A percentile compares a stretch with the other conserved stretches of the same genome.
Conservation (phyloP, 2,329 filamentous ascomycete genomes). For the Aspergillus sp. region DNA sequence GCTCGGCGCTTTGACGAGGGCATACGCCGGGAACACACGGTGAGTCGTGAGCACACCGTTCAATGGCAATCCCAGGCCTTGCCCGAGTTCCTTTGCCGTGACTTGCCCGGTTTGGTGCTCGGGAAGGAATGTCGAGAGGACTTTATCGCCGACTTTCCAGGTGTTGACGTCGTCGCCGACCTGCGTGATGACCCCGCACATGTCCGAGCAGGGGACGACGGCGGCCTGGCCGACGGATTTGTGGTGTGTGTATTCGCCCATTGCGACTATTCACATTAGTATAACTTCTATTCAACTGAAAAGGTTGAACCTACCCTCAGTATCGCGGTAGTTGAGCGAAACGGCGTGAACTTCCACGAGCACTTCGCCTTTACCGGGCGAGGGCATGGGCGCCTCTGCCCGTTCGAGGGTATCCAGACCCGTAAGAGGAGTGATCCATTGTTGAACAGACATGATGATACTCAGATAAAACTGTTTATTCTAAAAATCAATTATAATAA, state of each 20-base stretch:
- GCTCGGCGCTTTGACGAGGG: slow-evolving; percentile 36
- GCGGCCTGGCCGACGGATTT: slow-evolving; percentile 42
- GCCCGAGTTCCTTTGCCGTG: slow-evolving; percentile 49
- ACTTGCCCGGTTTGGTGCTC: slow-evolving; percentile 57
- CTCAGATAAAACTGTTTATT: too few relatives aligned
- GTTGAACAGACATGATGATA: slow-evolving; percentile 21
- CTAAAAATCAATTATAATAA: too few relatives aligned
- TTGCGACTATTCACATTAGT: slow-evolving; percentile 46
- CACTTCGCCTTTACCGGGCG: slow-evolving; percentile 49
- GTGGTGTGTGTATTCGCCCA: slow-evolving; percentile 65
- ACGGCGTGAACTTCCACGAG: slow-evolving; percentile 50
- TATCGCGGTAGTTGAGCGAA: slow-evolving; percentile 52
- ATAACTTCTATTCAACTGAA: neutral
- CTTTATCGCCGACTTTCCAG: slow-evolving; percentile 58
- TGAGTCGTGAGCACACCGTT: slow-evolving; percentile 42
- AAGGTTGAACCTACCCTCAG: slow-evolving; percentile 23
- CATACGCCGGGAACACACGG: slow-evolving; percentile 36
- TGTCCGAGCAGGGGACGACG: slow-evolving; percentile 65
- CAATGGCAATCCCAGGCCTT: slow-evolving; percentile 58
- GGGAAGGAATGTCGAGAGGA: slow-evolving; percentile 58
- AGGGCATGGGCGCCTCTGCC: slow-evolving; percentile 42
- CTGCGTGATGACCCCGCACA: slow-evolving; percentile 58
- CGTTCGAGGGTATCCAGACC: slow-evolving; percentile 52
- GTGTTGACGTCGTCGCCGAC: slow-evolving; percentile 43
- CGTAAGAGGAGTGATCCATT: slow-evolving; percentile 54